phyloP scores from a whole-genome alignment of 1,139 yeast genomes.

The Suhomyces atakaporum region DNA sequence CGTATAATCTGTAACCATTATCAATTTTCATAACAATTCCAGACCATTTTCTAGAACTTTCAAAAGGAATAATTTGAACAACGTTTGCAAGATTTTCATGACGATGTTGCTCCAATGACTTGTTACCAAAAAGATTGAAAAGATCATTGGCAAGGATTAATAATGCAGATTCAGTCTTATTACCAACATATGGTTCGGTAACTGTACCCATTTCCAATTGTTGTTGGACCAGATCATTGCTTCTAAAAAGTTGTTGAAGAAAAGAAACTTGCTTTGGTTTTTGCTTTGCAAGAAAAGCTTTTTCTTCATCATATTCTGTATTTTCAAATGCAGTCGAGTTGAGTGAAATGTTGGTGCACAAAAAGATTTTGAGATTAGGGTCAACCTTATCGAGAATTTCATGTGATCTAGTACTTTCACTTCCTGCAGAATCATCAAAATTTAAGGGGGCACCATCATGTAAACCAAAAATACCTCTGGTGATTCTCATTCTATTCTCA shows the following conservation, averaged over 20 bases:
- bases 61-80: conserved; percentile 84
- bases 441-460: conserved; percentile 19
- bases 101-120: conserved; percentile 43
- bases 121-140: conserved; percentile 47
- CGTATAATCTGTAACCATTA: conserved; percentile 59
- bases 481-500: conserved; percentile 89
- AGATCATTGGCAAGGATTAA: conserved; percentile 64
- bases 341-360: conserved; percentile 64
- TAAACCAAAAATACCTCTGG: conserved; percentile 65
- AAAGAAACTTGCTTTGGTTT: conserved; percentile 33
- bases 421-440: conserved; percentile 46
- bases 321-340: conserved; percentile 93
- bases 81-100: conserved; percentile 39
- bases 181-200: conserved; percentile 75
- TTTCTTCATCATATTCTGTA: conserved; percentile 41
- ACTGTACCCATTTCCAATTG: conserved; percentile 25
- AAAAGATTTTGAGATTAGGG: conserved; percentile 32
- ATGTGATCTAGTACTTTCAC: conserved; percentile 28
- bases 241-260: conserved; percentile 13
- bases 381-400: conserved; percentile 36
- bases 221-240: conserved; percentile 20
- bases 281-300: conserved; percentile 29
- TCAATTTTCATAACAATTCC: conserved; percentile 64
- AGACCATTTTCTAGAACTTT: conserved; percentile 91
- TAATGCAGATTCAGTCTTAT: conserved; percentile 92